Base-by-base conservation (phyloP, 2,329 filamentous ascomycete genomes). In the Fusarium armeniacum region DNA sequence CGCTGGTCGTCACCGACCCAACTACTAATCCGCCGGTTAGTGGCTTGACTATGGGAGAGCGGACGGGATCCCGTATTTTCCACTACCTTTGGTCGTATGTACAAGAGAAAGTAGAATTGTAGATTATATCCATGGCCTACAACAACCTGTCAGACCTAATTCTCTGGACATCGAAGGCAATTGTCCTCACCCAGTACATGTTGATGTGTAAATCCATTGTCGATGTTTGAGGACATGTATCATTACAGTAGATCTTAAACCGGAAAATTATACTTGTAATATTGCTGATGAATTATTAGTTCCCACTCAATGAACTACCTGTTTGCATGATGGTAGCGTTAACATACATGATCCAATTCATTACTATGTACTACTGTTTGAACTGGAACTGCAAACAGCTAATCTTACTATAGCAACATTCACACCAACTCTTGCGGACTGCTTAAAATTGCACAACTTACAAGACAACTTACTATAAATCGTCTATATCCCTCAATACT, bases 21-120 rank as follows among this genome's bases (percentile, higher is more conserved):
- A 51, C 49, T 51, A 51, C 49, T 51, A 51, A 51, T 51, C 49
- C 49, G 49, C 49, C 49, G 49, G 49, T 51, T 51, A 51, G 49
- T 51, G 49, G 49, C 49, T 51, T 51, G 49, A 51, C 49, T 51
- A 51, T 51, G 49, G 49, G 33, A 51, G 49, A 51, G 33, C 47
- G 47, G 47, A 51, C 47, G 47, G 49, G 49, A 51, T 51, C 49
- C 49, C 49, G 49, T 51, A 51, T 51, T 51, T 51, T 51, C 49
- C 49, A 51, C 49, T 51, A 51, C 49, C 49, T 51, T 40, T 51
- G 49, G 49, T 51, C 49, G 49, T 51, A 51, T 40, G 33, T 51
- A 0, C 24, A 4, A 13, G 2, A 16, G 0, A 4, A 4, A 2
- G 1, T 4, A 4, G 4, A 0, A 3, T 0, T 0, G 10, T 6